phyloP scores from a whole-genome alignment of 1,284 basidiomycete species.

The Leccinum fallax region DNA sequence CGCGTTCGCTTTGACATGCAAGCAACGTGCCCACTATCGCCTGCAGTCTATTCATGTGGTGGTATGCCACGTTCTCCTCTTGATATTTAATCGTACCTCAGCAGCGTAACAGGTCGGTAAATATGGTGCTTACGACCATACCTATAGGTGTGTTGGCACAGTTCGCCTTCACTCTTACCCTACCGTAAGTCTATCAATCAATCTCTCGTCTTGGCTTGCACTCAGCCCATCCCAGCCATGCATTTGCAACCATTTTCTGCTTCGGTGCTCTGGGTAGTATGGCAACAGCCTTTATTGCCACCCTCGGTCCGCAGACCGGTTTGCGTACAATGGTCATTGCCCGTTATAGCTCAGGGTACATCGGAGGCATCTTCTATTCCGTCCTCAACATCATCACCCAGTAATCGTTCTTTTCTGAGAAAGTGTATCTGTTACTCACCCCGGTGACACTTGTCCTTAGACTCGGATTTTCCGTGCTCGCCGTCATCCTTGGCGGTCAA shows the following conservation, averaged over 20 bases:
- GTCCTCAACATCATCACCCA: slow-evolving; percentile 61
- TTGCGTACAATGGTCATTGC: slow-evolving; percentile 63
- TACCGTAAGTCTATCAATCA: slow-evolving; percentile 39
- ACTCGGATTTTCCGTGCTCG: slow-evolving; percentile 48
- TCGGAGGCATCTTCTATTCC: slow-evolving; percentile 57
- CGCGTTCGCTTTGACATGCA: background rate
- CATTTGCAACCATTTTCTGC: slow-evolving; percentile 46
- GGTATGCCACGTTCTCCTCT: slow-evolving; percentile 34
- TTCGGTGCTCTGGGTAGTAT: slow-evolving; percentile 46
- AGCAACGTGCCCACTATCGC: slow-evolving; percentile 19
- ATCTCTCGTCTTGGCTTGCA: background rate
- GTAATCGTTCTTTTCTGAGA: slow-evolving; percentile 30
- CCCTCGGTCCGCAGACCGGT: slow-evolving; percentile 62
- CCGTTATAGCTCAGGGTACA: slow-evolving; percentile 58
- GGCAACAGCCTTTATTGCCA: slow-evolving; percentile 54
- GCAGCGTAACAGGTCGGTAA: slow-evolving; percentile 43
- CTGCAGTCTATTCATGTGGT: slow-evolving; percentile 51
- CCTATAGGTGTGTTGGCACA: slow-evolving; percentile 61
- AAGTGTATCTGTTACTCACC: background rate
- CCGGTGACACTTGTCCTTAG: slow-evolving; percentile 27
- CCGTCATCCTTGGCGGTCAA: slow-evolving; percentile 52
- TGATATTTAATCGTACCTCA: slow-evolving; percentile 1
- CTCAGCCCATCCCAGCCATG: slow-evolving; percentile 36
- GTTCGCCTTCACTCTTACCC: slow-evolving; percentile 53
- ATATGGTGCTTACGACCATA: slow-evolving; percentile 54